Conservation (phyloP, 2,329 filamentous ascomycete genomes). For the Hypoxylon sp. region DNA sequence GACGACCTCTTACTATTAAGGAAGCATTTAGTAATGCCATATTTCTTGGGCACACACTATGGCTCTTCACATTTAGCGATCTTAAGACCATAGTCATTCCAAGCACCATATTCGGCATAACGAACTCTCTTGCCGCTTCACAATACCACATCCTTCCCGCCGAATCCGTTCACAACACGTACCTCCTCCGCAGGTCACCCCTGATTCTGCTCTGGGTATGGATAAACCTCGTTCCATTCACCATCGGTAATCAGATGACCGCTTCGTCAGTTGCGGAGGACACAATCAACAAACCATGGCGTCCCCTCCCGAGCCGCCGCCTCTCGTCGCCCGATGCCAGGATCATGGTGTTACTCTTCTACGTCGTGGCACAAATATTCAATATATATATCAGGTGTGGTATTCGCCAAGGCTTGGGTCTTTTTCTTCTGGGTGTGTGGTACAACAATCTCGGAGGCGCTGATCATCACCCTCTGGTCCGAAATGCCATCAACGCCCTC, state of each 20-base stretch:
- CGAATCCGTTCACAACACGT: not conserved
- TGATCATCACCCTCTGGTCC: conserved; percentile 30
- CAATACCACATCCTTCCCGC: not conserved
- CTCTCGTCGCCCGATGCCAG: conserved; percentile 16
- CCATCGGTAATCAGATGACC: conserved; percentile 19
- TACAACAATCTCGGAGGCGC: conserved; percentile 25
- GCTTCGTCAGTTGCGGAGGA: conserved; percentile 17
- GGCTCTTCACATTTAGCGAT: not conserved
- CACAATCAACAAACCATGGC: conserved; percentile 27
- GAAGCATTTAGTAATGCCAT: not conserved
- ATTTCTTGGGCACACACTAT: not conserved
- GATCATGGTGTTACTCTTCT: conserved; percentile 16
- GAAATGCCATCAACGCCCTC: conserved; percentile 19
- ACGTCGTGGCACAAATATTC: conserved; percentile 4
- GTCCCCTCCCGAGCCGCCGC: conserved; percentile 12
- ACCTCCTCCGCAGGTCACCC: not conserved
- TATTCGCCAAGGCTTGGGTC: conserved; percentile 1
- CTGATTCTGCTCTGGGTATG: not conserved
- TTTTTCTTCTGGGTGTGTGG: conserved; percentile 9
- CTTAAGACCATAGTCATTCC: not conserved
- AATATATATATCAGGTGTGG: conserved; percentile 11
- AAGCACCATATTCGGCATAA: not conserved
- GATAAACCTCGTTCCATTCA: conserved; percentile 2
- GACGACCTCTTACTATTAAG: not conserved
- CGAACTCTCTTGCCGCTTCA: not conserved